Evolutionary conservation across 2,329 filamentous ascomycete genomes (phyloP), one percentile per base, ranked within the genome.

Genomic region (Epichloe uncinata): DNA sequence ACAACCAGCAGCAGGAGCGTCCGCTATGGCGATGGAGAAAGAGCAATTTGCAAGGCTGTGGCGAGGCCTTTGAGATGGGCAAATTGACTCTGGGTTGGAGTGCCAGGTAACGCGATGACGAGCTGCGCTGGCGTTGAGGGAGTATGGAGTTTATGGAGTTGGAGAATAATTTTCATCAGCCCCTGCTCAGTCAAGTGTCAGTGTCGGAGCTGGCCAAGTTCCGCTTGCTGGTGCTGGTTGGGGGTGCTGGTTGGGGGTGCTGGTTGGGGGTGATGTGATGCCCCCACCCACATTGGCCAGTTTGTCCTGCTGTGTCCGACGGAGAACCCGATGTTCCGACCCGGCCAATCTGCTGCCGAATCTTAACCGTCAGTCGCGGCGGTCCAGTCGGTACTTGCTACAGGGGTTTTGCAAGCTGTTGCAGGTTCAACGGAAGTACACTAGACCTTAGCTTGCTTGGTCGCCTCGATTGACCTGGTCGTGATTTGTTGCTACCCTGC

Each of bases 101-200:
- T 61, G 60, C 59, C 62, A 58, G 60, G 54, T 36, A 45, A 38
- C 56, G 61, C 61, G 61, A 61, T 61, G 61, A 59, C 58, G 58
- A 62, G 58, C 56, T 58, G 52, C 54, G 60, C 55, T 59, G 56
- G 55, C 51, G 54, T 54, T 52, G 50, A 42, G 49, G 5, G 47
- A 51, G 18, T 18, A 18, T 18, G 18, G 18, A 18, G 3, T 18
- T 18, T 18, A 50, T 51, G 54, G 47, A 48, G 52, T 55, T 59
- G 57, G 52, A 61, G 61, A 64, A 65, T 62, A 65, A 63, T 65
- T 65, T 65, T 65, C 62, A 65, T 59, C 59, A 53, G 55, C 38
- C 49, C 12, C 30, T 40, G 18, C 34, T 33, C 26, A 37, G 13
- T 3, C 38, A 18, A 33, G 16, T 22, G 35, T n/a, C 22, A 30